Evolutionary conservation across 441 rosid genomes (phyloP), one percentile per base, ranked within the genome.

Genomic region (Hura crepitans): DNA sequence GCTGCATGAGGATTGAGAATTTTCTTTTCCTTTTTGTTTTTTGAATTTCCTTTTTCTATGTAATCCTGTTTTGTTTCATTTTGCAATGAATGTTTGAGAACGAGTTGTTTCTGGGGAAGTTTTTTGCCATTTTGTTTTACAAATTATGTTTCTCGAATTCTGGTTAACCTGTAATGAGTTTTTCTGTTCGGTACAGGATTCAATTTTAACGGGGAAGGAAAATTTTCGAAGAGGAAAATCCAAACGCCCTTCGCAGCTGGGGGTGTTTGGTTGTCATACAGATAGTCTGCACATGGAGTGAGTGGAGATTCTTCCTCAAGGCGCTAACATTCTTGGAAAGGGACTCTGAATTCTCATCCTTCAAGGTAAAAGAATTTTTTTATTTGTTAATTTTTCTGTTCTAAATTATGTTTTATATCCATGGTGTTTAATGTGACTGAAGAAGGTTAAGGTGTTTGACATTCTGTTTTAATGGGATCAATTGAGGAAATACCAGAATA

Each of bases 401-500:
- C n/a, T 35, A 6, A 62, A 62, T 42, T 12, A 23, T 43, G 35
- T 31, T 66, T 15, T 37, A 35, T 20, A 35, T 62, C 66, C 51
- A 43, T n/a, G 50, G 47, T 23, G 46, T 42, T 70, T 66, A 62
- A 62, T 63, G 74, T 73, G 78, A 76, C 53, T 62, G 78, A 82
- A 78, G 47, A 81, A 59, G 46, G 53, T 46, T 15, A 55, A 77
- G 68, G 80, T 69, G 74, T 79, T 81, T 81, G 85, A 86, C 85
- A 84, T 85, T 59, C 83, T 85, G 87, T 78, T n/a, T n/a, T 71
- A 68, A 30, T 30, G 70, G 88, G 88, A 80, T 82, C 88, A 81
- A 71, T 72, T 56, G 23, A 71, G 79, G 75, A 81, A 80, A 71
- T 72, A 81, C 85, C 86, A 84, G 80, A 74, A 54, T 66, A 47